These are phyloP conservation scores for Infundibulicybe gibba DNA, from an alignment of 768 basidiomycete species.

Conservation along the genomic window DNA sequence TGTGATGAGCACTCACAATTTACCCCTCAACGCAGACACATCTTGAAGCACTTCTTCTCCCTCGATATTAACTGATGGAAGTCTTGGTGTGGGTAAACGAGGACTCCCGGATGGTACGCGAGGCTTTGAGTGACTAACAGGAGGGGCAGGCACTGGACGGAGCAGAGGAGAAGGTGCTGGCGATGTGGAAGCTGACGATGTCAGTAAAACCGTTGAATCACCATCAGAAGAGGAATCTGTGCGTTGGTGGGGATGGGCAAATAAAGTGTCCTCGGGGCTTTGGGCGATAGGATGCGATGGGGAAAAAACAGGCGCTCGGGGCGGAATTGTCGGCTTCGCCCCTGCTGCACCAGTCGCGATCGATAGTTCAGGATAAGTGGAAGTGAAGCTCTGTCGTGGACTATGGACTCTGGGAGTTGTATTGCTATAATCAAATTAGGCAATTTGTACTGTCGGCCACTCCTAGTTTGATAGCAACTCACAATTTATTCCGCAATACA, in stretches of 20 bases:
- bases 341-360: too few species aligned
- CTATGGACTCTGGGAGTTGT: conserved; percentile 5
- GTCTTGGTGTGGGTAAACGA: conserved; percentile 8
- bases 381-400: conserved; percentile 8
- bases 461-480: conserved; percentile 9
- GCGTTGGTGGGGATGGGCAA: too few species aligned
- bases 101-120: conserved; percentile 8
- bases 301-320: too few species aligned
- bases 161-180: neutral
- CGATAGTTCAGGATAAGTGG: too few species aligned
- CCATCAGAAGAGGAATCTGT: too few species aligned
- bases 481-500: conserved; percentile 19
- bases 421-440: conserved; percentile 7
- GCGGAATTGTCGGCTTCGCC: too few species aligned
- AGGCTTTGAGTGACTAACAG: neutral
- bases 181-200: too few species aligned
- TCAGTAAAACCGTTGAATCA: too few species aligned
- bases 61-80: conserved; percentile 6
- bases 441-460: conserved; percentile 3
- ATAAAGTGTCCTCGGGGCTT: too few species aligned
- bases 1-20: conserved; percentile 40
- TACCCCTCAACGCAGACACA: conserved; percentile 40
- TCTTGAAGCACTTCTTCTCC: conserved; percentile 14
- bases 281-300: too few species aligned
- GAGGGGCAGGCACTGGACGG: conserved; percentile 5